Percentiles rank a stretch among this genome's conserved stretches.
phyloP scores from a whole-genome alignment of 768 basidiomycete genomes.

The Gymnopilus junonius region DNA sequence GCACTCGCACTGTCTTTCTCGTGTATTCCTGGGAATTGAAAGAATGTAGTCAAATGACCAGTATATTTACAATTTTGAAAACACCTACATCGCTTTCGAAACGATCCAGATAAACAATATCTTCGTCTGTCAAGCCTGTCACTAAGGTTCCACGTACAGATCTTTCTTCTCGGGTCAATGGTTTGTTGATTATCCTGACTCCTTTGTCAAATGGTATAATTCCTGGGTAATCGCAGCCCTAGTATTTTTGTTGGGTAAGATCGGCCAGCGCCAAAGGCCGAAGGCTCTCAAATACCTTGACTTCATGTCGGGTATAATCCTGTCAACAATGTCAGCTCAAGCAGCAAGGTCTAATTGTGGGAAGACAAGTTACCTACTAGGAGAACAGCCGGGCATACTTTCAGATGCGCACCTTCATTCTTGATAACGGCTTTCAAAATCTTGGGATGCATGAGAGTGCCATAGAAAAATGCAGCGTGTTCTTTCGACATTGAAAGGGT shows the following conservation, averaged over 20 bases:
- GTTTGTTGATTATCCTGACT: conserved; percentile 46
- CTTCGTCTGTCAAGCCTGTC: conserved; percentile 63
- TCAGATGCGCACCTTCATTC: conserved; percentile 64
- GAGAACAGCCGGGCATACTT: conserved; percentile 76
- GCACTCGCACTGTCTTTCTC: conserved; percentile 54
- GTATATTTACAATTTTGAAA: neutral
- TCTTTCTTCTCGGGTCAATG: conserved; percentile 62
- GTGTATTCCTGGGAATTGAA: conserved; percentile 66
- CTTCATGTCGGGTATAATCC: conserved; percentile 83
- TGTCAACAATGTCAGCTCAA: conserved; percentile 28
- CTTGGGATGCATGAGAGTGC: conserved; percentile 87
- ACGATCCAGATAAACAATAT: conserved; percentile 71
- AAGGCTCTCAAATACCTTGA: conserved; percentile 49
- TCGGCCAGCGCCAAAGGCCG: neutral
- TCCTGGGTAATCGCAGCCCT: conserved; percentile 84
- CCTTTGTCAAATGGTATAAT: conserved; percentile 65
- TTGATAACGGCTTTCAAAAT: conserved; percentile 79
- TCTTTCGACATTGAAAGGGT: neutral
- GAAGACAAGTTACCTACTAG: conserved; percentile 50
- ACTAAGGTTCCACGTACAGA: conserved; percentile 84
- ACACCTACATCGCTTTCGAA: conserved; percentile 81
- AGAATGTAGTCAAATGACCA: conserved; percentile 1
- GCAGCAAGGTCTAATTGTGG: neutral
- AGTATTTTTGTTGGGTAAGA: neutral
- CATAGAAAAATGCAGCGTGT: conserved; percentile 80